Conservation (phyloP, 352 stramenopile genomes). For the Phytophthora brassicae region DNA sequence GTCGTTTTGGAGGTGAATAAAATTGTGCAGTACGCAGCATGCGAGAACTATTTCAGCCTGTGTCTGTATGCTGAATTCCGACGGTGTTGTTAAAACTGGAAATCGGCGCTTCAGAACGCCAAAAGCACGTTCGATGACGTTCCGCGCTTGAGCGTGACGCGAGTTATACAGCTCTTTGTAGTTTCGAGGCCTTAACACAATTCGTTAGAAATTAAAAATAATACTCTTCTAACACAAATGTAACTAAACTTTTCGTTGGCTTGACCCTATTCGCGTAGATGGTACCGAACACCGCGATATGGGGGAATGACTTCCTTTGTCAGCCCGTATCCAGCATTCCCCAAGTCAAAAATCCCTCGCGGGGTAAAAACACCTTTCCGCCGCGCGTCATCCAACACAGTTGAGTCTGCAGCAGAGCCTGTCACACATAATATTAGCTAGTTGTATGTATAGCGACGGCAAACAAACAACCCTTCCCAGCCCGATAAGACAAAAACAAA, state of each 20-base stretch:
- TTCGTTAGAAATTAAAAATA: no score
- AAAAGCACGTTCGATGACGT: slow-evolving; percentile 23
- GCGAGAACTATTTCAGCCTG: no score
- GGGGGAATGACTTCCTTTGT: slow-evolving; percentile 15
- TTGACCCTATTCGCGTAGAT: slow-evolving; percentile 20
- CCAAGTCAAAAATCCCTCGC: slow-evolving; percentile 18
- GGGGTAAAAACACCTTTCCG: slow-evolving; percentile 9
- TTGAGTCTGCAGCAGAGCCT: slow-evolving; percentile 15
- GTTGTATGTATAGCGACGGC: not conserved
- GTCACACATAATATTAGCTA: slow-evolving; percentile 1
- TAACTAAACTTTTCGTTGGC: slow-evolving; percentile 8
- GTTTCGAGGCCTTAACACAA: slow-evolving; percentile 14
- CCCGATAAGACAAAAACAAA: slow-evolving; percentile 24
- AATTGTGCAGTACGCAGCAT: slow-evolving; percentile 19
- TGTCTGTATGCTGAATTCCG: slow-evolving; percentile 10
- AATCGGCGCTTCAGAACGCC: slow-evolving; percentile 21
- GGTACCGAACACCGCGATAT: slow-evolving; percentile 21
- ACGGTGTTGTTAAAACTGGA: not conserved
- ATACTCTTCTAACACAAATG: no score
- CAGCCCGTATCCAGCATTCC: slow-evolving; percentile 19
- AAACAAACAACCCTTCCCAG: slow-evolving; percentile 28
- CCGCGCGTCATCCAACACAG: slow-evolving; percentile 2
- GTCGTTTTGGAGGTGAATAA: slow-evolving; percentile 8
- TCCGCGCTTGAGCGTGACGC: slow-evolving; percentile 18
- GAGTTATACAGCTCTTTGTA: slow-evolving; percentile 28